Conservation (phyloP, 169 alveolate genomes). For the Plasmodium inui region DNA sequence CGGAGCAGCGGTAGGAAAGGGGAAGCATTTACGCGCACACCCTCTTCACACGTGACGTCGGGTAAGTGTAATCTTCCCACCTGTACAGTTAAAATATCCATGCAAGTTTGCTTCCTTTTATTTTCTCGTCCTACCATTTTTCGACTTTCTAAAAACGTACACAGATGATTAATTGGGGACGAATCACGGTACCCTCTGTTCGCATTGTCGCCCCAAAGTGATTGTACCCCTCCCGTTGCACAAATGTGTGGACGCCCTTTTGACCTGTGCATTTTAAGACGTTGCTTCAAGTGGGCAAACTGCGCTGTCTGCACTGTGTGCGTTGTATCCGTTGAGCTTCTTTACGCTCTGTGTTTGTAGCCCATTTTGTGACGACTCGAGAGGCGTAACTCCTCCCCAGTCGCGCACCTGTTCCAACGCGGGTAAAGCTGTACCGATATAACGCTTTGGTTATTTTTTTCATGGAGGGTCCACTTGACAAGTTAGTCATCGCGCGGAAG, state of each 20-base stretch:
- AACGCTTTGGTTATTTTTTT: neutral
- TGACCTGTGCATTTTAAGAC: too few relatives aligned
- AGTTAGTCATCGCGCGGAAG: neutral
- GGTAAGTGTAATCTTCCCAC: neutral
- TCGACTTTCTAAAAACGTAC: neutral
- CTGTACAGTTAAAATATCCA: neutral
- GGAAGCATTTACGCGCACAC: neutral
- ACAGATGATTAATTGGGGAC: neutral
- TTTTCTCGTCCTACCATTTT: neutral
- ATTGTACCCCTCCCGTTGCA: neutral
- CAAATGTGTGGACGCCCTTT: too few relatives aligned
- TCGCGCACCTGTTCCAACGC: neutral
- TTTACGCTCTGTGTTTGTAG: too few relatives aligned
- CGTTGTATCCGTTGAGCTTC: too few relatives aligned
- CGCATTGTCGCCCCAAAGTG: neutral
- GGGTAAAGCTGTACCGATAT: neutral
- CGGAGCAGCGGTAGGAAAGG: neutral
- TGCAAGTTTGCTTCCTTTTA: neutral
- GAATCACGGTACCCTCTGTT: neutral
- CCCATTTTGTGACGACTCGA: too few relatives aligned
- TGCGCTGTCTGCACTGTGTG: too few relatives aligned
- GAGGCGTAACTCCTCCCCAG: too few relatives aligned
- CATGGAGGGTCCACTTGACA: neutral
- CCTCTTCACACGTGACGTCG: neutral
- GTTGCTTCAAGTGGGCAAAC: too few relatives aligned